Percentiles rank a stretch among this genome's conserved stretches.
These are phyloP conservation scores for Botrytis porri DNA, from an alignment of 2,329 filamentous ascomycete species.

Conservation along the genomic window DNA sequence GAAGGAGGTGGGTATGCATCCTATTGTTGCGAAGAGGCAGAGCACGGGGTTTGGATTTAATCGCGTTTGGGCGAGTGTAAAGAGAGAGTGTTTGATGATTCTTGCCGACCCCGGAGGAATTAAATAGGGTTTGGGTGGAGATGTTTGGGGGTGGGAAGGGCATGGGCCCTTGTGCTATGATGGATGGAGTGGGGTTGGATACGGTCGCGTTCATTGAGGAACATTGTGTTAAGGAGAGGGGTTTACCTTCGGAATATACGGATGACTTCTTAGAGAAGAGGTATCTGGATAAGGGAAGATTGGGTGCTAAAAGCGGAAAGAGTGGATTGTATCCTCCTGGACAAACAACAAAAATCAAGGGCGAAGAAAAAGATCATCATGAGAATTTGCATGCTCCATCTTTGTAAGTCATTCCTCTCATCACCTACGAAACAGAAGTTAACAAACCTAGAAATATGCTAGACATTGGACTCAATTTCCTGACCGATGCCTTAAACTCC, in stretches of 20 bases:
- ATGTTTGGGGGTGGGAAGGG: constrained; percentile 40
- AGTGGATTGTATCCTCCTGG: constrained; percentile 30
- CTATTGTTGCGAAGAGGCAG: constrained; percentile 39
- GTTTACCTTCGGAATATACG: constrained; percentile 28
- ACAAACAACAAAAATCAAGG: constrained; percentile 13
- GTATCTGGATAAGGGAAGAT: constrained; percentile 37
- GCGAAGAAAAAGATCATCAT: constrained; percentile 15
- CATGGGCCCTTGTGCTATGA: constrained; percentile 40
- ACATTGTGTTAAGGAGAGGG: constrained; percentile 40
- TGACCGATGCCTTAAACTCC: constrained; percentile 18
- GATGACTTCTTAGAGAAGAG: constrained; percentile 36
- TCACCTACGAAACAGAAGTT: no score
- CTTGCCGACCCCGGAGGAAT: constrained; percentile 40
- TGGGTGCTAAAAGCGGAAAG: constrained; percentile 34
- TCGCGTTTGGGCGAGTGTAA: constrained; percentile 44
- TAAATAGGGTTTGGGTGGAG: constrained; percentile 41
- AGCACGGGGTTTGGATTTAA: constrained; percentile 44
- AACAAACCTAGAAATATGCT: constrained; percentile 24
- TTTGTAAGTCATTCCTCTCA: constrained; percentile 14
- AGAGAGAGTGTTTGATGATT: constrained; percentile 41
- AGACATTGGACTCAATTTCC: constrained; percentile 23
- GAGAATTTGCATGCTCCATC: constrained; percentile 16
- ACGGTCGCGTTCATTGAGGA: constrained; percentile 43
- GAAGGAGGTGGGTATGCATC: constrained; percentile 39
- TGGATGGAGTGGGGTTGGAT: constrained; percentile 44